These are phyloP conservation scores for Luzula sylvatica DNA, from an alignment of 176 grass and related monocot genomes.

Conservation along the genomic window DNA sequence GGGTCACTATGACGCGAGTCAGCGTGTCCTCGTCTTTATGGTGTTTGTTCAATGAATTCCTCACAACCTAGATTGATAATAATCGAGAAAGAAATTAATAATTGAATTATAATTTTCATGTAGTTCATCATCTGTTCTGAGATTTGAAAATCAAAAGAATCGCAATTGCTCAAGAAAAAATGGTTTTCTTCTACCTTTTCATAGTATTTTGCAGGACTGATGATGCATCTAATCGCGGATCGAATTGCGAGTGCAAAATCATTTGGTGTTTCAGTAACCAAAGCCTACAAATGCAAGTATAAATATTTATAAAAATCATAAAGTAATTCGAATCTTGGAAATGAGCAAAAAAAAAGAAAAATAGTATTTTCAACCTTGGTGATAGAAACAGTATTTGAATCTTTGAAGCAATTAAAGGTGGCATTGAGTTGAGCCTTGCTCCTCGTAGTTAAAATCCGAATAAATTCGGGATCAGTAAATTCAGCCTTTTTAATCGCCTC, in stretches of 20 bases:
- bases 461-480: conserved; percentile 36
- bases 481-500: conserved; percentile 25
- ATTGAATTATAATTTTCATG: too few species aligned
- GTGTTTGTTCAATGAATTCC: conserved; percentile 24
- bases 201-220: conserved; percentile 39
- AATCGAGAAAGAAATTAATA: neutral
- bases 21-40: conserved; percentile 54
- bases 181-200: conserved; percentile 33
- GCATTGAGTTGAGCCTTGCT: conserved; percentile 67
- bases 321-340: neutral
- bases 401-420: conserved; percentile 54
- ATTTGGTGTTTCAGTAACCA: conserved; percentile 23
- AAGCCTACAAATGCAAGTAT: conserved; percentile 27
- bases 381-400: conserved; percentile 34
- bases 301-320: neutral
- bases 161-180: too few species aligned
- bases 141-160: too few species aligned
- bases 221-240: conserved; percentile 32
- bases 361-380: conserved; percentile 66
- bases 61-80: conserved; percentile 29
- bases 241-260: conserved; percentile 41
- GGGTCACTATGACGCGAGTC: conserved; percentile 46
- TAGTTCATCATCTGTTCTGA: too few species aligned
- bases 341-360: too few species aligned
- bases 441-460: conserved; percentile 64